Evolutionary conservation across 257 asterid species (phyloP), one percentile per base, ranked within the genome.

Genomic region (Primulina tabacum): DNA sequence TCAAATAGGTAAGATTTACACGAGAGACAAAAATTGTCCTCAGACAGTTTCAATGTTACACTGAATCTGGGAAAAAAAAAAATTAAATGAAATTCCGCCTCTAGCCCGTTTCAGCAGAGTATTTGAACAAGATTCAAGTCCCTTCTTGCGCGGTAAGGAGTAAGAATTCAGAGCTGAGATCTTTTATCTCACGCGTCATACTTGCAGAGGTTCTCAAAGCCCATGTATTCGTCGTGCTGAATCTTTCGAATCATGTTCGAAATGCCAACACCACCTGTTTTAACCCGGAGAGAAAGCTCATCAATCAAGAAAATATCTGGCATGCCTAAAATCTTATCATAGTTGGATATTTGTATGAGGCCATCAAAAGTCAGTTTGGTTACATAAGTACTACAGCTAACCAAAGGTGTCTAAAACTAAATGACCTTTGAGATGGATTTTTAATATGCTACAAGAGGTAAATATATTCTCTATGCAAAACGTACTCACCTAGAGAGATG

Each of bases 201-300:
- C 89, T 87, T 88, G 97, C 98, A 92, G 64, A 92, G 80, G 82
- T 88, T 81, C 73, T 92, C 96, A 38, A 92, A 92, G 2, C 98
- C 98, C 98, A 92, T 90, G 88, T 92, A 92, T 47, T 92, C 93
- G 17, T 86, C 77, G 62, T 74, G 82, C 60, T 85, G 80, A 58
- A 92, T 83, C 89, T 90, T 92, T 34, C 89, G 88, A 4, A 92
- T 72, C 98, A 92, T 92, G 84, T 90, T 90, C 6, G 92, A 83
- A 70, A 92, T 82, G 30, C 98, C 98, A 65, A 92, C 98, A 35
- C 98, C 98, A 68, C 98, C 98, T 92, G 83, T 78, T 50, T 78
- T 82, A 68, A 38, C 64, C 58, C 52, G 52, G 47, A 52, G 3
- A 32, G 37, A 2, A 8, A 76, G 40, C n/a, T 21, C 26, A 72